Percentiles rank a stretch among this genome's conserved stretches.
These are phyloP conservation scores for Teratosphaeria destructans DNA, from an alignment of 2,329 filamentous ascomycete genomes.

Conservation along the genomic window DNA sequence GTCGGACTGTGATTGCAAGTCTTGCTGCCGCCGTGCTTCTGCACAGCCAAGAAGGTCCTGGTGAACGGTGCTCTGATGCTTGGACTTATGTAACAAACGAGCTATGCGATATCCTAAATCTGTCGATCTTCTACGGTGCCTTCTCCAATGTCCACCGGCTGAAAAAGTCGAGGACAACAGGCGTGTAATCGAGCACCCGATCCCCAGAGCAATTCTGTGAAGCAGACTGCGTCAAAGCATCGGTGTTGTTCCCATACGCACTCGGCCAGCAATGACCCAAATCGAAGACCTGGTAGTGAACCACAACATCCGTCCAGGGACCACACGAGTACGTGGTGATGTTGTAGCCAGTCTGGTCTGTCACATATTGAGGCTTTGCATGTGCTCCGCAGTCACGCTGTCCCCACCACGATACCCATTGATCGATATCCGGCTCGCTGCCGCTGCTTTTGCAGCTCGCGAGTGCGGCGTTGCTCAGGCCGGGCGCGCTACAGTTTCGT, in stretches of 20 bases:
- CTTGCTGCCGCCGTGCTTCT: too few relatives aligned
- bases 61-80: not conserved
- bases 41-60: too few relatives aligned
- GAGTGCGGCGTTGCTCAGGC: not conserved
- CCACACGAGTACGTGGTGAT: constrained; percentile 20
- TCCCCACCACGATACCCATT: constrained; percentile 31
- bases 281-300: constrained; percentile 30
- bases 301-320: constrained; percentile 23
- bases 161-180: constrained; percentile 19
- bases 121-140: constrained; percentile 6
- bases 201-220: constrained; percentile 8
- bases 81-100: not conserved
- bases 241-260: constrained; percentile 10
- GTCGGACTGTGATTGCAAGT: too few relatives aligned
- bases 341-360: constrained; percentile 18
- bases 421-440: constrained; percentile 16
- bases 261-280: constrained; percentile 34
- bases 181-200: constrained; percentile 15
- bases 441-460: constrained; percentile 6
- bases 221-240: constrained; percentile 7
- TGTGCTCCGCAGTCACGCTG: constrained; percentile 23
- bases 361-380: constrained; percentile 6
- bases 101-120: not conserved
- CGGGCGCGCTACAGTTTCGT: not conserved
- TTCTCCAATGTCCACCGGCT: constrained; percentile 13